Conservation (phyloP, 202 grass and related monocot species). For the Zoysia matrella region DNA sequence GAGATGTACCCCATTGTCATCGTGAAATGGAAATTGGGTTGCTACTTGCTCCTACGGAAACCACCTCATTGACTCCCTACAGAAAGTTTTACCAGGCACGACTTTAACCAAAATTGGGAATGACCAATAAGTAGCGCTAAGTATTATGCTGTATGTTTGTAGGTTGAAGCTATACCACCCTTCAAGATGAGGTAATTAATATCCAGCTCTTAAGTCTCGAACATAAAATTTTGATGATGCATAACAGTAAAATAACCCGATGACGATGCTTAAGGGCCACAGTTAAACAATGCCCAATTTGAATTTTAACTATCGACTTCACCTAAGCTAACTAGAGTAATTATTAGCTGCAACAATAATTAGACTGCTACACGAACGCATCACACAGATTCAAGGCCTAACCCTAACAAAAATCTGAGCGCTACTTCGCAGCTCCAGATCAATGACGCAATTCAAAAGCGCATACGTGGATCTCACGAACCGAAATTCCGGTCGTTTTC, state of each 20-base stretch:
- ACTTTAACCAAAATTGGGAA: background rate
- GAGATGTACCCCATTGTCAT: no score
- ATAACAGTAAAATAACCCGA: no score
- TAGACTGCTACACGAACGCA: background rate
- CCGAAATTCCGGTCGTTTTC: background rate
- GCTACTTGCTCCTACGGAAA: no score
- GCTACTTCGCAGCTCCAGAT: background rate
- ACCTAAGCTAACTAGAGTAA: background rate
- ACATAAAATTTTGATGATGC: no score
- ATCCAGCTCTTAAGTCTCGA: no score
- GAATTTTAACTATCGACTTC: background rate
- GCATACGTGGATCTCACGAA: constrained; percentile 11
- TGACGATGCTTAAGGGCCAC: background rate
- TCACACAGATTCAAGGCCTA: background rate
- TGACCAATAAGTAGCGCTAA: background rate
- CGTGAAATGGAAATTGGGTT: no score
- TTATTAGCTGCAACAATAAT: background rate
- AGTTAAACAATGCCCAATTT: background rate
- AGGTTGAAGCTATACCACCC: background rate
- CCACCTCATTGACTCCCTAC: no score
- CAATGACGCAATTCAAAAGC: constrained; percentile 34
- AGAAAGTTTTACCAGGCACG: no score
- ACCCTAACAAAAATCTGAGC: background rate
- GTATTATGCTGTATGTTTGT: no score
- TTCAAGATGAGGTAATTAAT: background rate